Base-by-base conservation (phyloP, 169 alveolate genomes). In the Plasmodium yoelii region DNA sequence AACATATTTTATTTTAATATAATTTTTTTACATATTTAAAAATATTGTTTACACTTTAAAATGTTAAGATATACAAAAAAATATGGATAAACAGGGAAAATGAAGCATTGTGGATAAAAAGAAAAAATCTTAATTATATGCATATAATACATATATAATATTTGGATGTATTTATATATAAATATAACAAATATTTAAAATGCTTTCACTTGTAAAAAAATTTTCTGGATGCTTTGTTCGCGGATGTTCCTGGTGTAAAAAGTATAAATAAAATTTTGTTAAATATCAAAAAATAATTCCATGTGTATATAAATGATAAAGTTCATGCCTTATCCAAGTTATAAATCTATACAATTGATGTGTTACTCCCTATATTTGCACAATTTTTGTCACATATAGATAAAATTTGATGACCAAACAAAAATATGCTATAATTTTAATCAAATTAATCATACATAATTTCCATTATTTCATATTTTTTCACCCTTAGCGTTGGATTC, bases 191-290 rank as follows among this genome's bases (percentile, higher is more conserved):
- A 60, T 26, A 13, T 44, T 44, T 44, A 74, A 74, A 60, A 77
- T 64, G 77, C 44, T 77, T 49, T 28, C 89, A 80, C 68, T 80
- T 24, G 42, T 80, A 67, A 80, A 80, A 65, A 80, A 61, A 18
- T 69, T 44, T 56, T 57, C 84, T 51, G 53, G 49, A 67, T 24
- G 73, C 49, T 53, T 80, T 44, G 63, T 49, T 26, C n/a, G 61
- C 22, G 68, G 72, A 22, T 80, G 46, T 64, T 51, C 82, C 67
- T 80, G 82, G 80, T 80, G 56, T 80, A 80, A 61, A 56, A 80
- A 49, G 90, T 80, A 77, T 42, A 68, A 13, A n/a, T 42, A 1
- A 19, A n/a, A 44, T 15, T 9, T 44, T 10, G 22, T 13, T 49
- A 49, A 49, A 49, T 13, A 49, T 5, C 18, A n/a, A 49, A 49